Conservation (phyloP, 768 basidiomycete genomes). For the Phylloporus sp. region DNA sequence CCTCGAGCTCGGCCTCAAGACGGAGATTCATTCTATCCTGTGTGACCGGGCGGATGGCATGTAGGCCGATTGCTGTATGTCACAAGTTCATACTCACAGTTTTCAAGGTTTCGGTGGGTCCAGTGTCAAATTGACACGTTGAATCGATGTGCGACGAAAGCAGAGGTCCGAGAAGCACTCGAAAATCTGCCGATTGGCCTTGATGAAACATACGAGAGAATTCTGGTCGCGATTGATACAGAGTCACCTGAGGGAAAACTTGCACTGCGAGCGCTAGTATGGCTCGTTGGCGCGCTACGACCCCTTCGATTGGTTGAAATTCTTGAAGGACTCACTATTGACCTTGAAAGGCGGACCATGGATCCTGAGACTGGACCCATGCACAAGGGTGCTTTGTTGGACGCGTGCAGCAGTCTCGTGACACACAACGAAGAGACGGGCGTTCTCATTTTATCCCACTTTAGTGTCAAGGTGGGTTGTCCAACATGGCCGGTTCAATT, state of each 20-base stretch:
- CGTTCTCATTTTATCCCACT: constrained; percentile 16
- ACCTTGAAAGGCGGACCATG: background rate
- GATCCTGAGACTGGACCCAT: constrained; percentile 7
- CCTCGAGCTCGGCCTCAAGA: constrained; percentile 5
- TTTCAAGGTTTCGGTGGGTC: constrained; percentile 21
- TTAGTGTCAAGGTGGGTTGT: constrained; percentile 20
- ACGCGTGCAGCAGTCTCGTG: constrained; percentile 16
- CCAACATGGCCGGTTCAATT: background rate
- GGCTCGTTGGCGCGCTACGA: constrained; percentile 16
- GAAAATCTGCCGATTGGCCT: constrained; percentile 15
- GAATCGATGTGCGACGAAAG: constrained; percentile 4
- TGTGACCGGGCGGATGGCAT: constrained; percentile 16
- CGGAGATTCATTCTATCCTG: constrained; percentile 4
- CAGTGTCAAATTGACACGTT: constrained; percentile 19
- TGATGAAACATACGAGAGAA: constrained; percentile 20
- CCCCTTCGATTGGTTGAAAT: constrained; percentile 13
- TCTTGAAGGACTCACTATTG: constrained; percentile 12
- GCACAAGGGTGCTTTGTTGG: constrained; percentile 5
- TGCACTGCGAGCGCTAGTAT: constrained; percentile 9
- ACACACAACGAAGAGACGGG: constrained; percentile 7
- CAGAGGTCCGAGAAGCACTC: constrained; percentile 12
- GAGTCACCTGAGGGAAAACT: background rate
- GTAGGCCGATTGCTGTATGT: background rate
- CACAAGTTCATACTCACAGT: background rate
- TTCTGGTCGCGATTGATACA: constrained; percentile 10